These are phyloP conservation scores for Zymoseptoria crescenta DNA, from an alignment of 2,329 filamentous ascomycete genomes.

Conservation along the genomic window DNA sequence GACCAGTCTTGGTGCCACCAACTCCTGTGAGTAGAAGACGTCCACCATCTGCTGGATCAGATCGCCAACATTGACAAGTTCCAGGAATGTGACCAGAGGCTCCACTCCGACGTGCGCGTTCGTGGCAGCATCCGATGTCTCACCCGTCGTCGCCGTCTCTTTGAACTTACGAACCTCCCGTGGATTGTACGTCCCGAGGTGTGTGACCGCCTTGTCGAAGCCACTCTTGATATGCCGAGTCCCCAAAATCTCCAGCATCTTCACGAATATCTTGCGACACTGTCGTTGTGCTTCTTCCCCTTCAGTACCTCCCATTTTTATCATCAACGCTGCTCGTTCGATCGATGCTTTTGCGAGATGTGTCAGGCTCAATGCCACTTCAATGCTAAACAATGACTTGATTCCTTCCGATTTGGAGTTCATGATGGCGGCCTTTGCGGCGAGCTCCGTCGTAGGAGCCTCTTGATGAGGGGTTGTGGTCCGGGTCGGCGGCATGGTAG, in stretches of 20 bases:
- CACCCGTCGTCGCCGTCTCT: slow-evolving; percentile 12
- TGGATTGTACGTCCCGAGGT: slow-evolving; percentile 86
- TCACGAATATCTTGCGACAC: slow-evolving; percentile 82
- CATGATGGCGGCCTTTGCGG: slow-evolving; percentile 97
- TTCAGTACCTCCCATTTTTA: slow-evolving; percentile 63
- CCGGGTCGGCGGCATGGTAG: slow-evolving; percentile 13
- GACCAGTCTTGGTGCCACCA: slow-evolving; percentile 71
- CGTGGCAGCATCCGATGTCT: slow-evolving; percentile 1
- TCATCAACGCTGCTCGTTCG: slow-evolving; percentile 76
- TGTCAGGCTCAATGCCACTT: slow-evolving; percentile 82
- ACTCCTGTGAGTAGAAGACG: slow-evolving; percentile 95
- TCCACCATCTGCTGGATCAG: slow-evolving; percentile 98
- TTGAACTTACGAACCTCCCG: slow-evolving; percentile 62
- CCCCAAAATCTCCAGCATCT: slow-evolving; percentile 74
- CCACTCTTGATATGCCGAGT: slow-evolving; percentile 82
- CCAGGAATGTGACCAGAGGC: slow-evolving; percentile 88
- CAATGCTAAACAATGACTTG: slow-evolving; percentile 89
- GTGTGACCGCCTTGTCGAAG: slow-evolving; percentile 85
- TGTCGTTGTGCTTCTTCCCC: slow-evolving; percentile 80
- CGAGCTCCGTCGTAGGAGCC: slow-evolving; percentile 81
- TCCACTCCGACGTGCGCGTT: slow-evolving; percentile 54
- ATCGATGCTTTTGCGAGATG: slow-evolving; percentile 82
- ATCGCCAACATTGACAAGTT: slow-evolving; percentile 95
- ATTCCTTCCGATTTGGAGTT: slow-evolving; percentile 90
- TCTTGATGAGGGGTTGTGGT: slow-evolving; percentile 41